Percentiles rank a stretch among this genome's conserved stretches.
Conservation (phyloP, 2,329 filamentous ascomycete genomes). For the Amphichorda felina region DNA sequence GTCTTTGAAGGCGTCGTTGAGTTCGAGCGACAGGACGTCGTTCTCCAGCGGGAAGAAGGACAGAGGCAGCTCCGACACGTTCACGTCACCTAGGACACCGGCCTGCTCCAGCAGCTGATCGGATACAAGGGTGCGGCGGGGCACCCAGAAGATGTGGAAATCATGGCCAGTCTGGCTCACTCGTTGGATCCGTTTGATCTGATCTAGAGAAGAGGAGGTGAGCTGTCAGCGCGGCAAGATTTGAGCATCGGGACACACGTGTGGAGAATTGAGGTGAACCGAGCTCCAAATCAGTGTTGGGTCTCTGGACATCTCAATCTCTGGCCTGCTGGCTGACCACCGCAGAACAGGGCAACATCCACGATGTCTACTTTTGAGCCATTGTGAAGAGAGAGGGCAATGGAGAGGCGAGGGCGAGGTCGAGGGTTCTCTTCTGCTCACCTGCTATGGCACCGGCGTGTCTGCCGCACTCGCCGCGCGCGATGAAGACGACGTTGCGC, state of each 20-base stretch:
- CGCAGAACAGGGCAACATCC: too few relatives aligned
- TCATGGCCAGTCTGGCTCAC: conserved; percentile 88
- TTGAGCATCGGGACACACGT: neutral
- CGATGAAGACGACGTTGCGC: conserved; percentile 88
- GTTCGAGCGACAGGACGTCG: conserved; percentile 81
- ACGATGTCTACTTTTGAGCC: too few relatives aligned
- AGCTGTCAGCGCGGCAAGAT: neutral
- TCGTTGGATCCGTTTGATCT: conserved; percentile 80
- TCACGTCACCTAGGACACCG: conserved; percentile 86
- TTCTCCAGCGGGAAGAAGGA: conserved; percentile 87
- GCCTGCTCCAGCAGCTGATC: conserved; percentile 87
- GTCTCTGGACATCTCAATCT: too few relatives aligned
- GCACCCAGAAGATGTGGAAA: conserved; percentile 94
- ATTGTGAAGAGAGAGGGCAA: too few relatives aligned
- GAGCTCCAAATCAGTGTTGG: too few relatives aligned
- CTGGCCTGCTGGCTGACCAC: too few relatives aligned
- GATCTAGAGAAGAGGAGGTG: conserved; percentile 42
- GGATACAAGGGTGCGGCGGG: conserved; percentile 80
- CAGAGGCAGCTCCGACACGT: conserved; percentile 73
- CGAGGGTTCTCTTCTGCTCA: too few relatives aligned
- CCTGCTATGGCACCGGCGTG: conserved; percentile 81
- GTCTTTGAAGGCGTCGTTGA: conserved; percentile 78
- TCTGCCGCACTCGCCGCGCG: conserved; percentile 76
- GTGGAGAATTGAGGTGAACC: too few relatives aligned
- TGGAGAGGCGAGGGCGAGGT: too few relatives aligned